These are phyloP conservation scores for Alternaria angustiovoidea DNA, from an alignment of 2,329 filamentous ascomycete genomes.

Conservation along the genomic window DNA sequence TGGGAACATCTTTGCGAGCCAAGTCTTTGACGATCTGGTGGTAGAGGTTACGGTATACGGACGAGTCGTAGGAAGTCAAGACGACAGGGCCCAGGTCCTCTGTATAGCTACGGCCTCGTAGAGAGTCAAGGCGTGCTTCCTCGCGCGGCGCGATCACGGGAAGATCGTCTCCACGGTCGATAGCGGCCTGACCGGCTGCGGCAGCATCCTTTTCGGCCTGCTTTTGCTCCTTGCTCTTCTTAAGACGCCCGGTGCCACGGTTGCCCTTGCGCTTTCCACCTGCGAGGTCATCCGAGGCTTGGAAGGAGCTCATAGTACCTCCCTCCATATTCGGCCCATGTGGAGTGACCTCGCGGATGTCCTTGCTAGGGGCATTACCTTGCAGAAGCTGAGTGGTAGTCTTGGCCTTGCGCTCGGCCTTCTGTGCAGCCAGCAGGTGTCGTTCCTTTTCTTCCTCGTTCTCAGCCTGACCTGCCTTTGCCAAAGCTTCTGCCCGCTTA, in stretches of 20 bases:
- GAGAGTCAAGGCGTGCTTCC: slow-evolving; percentile 59
- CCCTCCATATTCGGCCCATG: slow-evolving; percentile 84
- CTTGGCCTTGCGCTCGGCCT: slow-evolving; percentile 90
- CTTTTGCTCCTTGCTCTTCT: slow-evolving; percentile 84
- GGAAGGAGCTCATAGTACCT: slow-evolving; percentile 85
- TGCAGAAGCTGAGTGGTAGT: slow-evolving; percentile 88
- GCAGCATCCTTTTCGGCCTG: slow-evolving; percentile 77
- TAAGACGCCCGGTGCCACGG: slow-evolving; percentile 69
- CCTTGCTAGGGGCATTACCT: slow-evolving; percentile 77
- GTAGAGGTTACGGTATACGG: slow-evolving; percentile 95
- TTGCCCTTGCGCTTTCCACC: slow-evolving; percentile 63
- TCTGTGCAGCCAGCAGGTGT: slow-evolving; percentile 84
- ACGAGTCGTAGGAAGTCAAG: slow-evolving; percentile 74
- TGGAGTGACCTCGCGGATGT: slow-evolving; percentile 74
- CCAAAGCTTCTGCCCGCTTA: slow-evolving; percentile 81
- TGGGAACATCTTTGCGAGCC: slow-evolving; percentile 90
- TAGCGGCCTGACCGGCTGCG: slow-evolving; percentile 83
- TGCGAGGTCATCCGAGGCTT: slow-evolving; percentile 65
- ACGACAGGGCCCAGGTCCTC: slow-evolving; percentile 56
- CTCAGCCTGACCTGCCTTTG: slow-evolving; percentile 77
- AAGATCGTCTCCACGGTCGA: slow-evolving; percentile 79
- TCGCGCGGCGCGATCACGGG: slow-evolving; percentile 68
- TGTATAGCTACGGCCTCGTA: slow-evolving; percentile 55
- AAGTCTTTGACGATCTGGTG: slow-evolving; percentile 97
- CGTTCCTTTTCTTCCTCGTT: slow-evolving; percentile 84